Evolutionary conservation across 495 filamentous ascomycete species (phyloP).

Genomic region (Venustampulla echinocandica): DNA sequence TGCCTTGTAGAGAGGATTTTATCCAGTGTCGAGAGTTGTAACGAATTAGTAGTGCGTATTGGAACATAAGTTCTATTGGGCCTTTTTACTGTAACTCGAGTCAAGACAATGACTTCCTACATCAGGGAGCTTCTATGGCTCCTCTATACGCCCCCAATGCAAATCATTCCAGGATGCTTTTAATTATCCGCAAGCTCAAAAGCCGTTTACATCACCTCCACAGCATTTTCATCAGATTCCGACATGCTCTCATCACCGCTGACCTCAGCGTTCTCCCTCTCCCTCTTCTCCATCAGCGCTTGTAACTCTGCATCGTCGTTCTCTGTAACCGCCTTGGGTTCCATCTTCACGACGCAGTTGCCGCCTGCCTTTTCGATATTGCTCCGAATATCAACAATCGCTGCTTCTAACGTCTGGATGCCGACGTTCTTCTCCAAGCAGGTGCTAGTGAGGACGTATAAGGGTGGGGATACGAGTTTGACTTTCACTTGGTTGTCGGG

Average conservation of each 20-base stretch:
- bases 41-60: too few relatives aligned
- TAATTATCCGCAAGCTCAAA: conserved; percentile 6
- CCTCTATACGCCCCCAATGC: conserved; percentile 24
- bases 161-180: conserved; percentile 20
- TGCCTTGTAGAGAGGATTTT: background rate
- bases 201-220: conserved; percentile 21
- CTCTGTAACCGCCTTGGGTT: conserved; percentile 96
- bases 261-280: conserved; percentile 94
- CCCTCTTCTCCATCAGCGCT: conserved; percentile 97
- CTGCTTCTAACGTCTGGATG: conserved; percentile 73
- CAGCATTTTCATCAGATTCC: conserved; percentile 72
- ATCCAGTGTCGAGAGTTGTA: background rate
- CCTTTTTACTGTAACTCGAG: too few relatives aligned
- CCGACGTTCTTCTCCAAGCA: conserved; percentile 87
- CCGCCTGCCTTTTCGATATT: conserved; percentile 70
- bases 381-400: conserved; percentile 72
- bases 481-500: conserved; percentile 90
- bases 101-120: background rate
- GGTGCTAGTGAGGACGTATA: conserved; percentile 89
- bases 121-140: background rate
- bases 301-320: conserved; percentile 94
- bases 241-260: conserved; percentile 92
- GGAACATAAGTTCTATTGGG: too few relatives aligned
- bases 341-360: conserved; percentile 84
- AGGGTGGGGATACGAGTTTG: conserved; percentile 86